These are phyloP conservation scores for Penicillium egyptiacum DNA, from an alignment of 495 filamentous ascomycete species.

Conservation along the genomic window DNA sequence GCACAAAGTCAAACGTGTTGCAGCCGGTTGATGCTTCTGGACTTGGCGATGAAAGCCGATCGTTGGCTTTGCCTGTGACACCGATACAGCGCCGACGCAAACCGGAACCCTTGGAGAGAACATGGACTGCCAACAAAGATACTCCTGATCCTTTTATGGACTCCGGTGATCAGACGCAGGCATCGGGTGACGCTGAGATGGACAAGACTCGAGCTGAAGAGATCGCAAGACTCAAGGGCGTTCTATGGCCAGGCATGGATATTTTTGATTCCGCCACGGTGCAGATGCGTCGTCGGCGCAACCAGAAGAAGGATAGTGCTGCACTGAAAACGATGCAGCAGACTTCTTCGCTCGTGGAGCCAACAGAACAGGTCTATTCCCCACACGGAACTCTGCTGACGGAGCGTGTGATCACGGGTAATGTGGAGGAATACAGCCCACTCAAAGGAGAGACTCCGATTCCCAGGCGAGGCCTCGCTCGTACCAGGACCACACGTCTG, in stretches of 20 bases:
- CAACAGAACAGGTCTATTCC: constrained; percentile 68
- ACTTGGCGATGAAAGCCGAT: constrained; percentile 10
- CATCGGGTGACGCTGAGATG: constrained; percentile 13
- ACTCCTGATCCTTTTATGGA: constrained; percentile 16
- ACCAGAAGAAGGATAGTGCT: constrained; percentile 79
- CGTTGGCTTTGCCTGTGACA: constrained; percentile 20
- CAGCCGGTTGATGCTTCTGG: constrained; percentile 19
- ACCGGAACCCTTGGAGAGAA: neutral
- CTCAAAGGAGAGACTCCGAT: constrained; percentile 51
- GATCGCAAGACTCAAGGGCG: constrained; percentile 64
- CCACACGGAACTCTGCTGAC: constrained; percentile 55
- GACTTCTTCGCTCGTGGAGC: constrained; percentile 65
- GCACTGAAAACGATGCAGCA: constrained; percentile 68
- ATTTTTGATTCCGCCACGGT: constrained; percentile 82
- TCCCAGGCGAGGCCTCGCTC: constrained; percentile 34
- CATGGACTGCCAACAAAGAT: constrained; percentile 9
- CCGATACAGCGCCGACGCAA: constrained; percentile 19
- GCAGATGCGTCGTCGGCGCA: constrained; percentile 74
- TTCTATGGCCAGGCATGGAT: constrained; percentile 81
- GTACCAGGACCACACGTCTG: constrained; percentile 28
- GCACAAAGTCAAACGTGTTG: constrained; percentile 5
- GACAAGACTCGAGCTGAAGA: constrained; percentile 42
- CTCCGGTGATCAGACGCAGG: neutral
- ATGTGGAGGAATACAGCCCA: constrained; percentile 53
- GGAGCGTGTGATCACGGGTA: constrained; percentile 56